A percentile compares a stretch with the other conserved stretches of the same genome.
Conservation (phyloP, 2,329 filamentous ascomycete genomes). For the Epichloe coenophiala region DNA sequence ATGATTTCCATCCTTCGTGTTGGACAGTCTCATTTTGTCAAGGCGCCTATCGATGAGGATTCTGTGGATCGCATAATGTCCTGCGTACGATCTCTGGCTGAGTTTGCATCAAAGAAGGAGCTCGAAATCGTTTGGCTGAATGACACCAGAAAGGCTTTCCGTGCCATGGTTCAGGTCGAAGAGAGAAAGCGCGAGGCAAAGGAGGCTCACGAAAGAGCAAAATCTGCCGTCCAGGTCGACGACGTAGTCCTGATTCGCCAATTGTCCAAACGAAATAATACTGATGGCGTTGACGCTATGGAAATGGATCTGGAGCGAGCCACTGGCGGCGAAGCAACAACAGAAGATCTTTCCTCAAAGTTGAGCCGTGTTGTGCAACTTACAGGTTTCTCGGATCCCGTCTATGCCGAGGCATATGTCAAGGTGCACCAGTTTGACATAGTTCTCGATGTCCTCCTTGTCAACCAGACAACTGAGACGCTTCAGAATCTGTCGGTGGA, state of each 20-base stretch:
- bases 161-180: conserved; percentile 91
- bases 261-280: conserved; percentile 77
- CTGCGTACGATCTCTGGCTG: conserved; percentile 80
- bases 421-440: conserved; percentile 99
- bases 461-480: conserved; percentile 95
- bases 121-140: conserved; percentile 86
- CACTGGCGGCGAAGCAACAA: conserved; percentile 71
- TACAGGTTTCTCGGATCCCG: conserved; percentile 93
- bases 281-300: conserved; percentile 71
- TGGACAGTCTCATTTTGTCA: conserved; percentile 97
- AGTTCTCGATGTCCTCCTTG: conserved; percentile 85
- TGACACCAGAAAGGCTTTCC: conserved; percentile 90
- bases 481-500: conserved; percentile 95
- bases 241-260: conserved; percentile 90
- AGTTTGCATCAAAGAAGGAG: conserved; percentile 81
- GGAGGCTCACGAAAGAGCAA: conserved; percentile 83
- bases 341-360: conserved; percentile 85
- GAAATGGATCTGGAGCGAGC: conserved; percentile 87
- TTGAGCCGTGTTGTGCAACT: conserved; percentile 92
- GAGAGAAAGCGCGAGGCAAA: conserved; percentile 97
- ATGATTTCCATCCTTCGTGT: conserved; percentile 99
- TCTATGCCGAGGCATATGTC: conserved; percentile 98
- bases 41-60: conserved; percentile 93
- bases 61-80: conserved; percentile 98
- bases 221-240: conserved; percentile 88